Base-by-base conservation (phyloP, 208 protist genomes). In the Crithidia sp. region DNA sequence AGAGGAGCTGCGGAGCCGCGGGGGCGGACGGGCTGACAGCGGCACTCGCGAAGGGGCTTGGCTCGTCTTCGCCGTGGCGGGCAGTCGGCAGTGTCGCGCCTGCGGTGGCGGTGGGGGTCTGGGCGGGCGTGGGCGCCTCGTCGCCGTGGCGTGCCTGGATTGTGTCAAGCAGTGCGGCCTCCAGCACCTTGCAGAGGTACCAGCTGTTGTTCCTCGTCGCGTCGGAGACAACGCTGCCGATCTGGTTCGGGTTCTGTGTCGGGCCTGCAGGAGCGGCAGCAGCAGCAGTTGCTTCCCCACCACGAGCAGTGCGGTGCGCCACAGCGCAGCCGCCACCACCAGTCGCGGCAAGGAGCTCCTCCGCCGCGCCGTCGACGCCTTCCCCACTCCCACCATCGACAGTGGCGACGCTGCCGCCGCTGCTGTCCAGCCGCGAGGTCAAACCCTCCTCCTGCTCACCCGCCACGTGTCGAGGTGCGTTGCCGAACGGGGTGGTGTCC, bases 181-280 rank as follows among this genome's bases (percentile, higher is more conserved):
- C 72, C 41, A 95, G 71, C 13, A 88, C 81, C 54, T 91, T 79
- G 65, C 88, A 79, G 17, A 89, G 67, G 66, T 92, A 93, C 90
- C 90, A 95, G 47, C 78, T 85, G 47, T 83, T 80, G 57, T 90
- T 88, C 47, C 65, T 77, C 44, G 79, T 63, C 7, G 82, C 82
- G 37, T 86, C 81, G 39, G 74, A 84, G 14, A 93, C 76, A 13
- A 85, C 88, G n/a, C 86, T 73, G 17, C 90, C 90, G 40, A 95
- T 89, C 62, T 95, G 90, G 67, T 95, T 95, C 16, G 90, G 90
- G 77, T 95, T 95, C 36, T 67, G 64, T 40, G 60, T 65, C 4
- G 65, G 59, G 19, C 55, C 56, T 43, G 19, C 49, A 9, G 57
- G 54, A 10, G 43, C 41, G 14, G 65, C 7, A 55, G 9, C 17